Evolutionary conservation across 1,284 basidiomycete genomes (phyloP).

Genomic region (Athelia sp.): DNA sequence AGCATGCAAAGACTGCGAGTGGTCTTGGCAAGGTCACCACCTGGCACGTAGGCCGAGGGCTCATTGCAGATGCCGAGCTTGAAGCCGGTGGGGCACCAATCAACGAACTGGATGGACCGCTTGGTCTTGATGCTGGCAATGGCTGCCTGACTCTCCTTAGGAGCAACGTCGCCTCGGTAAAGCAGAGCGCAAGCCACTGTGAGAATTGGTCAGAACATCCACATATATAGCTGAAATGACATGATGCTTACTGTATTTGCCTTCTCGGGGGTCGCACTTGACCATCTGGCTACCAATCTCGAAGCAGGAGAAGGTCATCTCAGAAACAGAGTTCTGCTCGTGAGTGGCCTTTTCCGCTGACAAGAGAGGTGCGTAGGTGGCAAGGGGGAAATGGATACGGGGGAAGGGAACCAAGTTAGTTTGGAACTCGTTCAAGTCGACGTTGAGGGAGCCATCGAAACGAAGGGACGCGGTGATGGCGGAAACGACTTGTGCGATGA

Average conservation of each 20-base stretch:
- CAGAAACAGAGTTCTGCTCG: conserved; percentile 96
- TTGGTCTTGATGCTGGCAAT: conserved; percentile 96
- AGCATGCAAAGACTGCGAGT: conserved; percentile 97
- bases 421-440: conserved; percentile 98
- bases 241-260: conserved; percentile 85
- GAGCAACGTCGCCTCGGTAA: conserved; percentile 96
- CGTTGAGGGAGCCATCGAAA: conserved; percentile 97
- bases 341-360: conserved; percentile 86
- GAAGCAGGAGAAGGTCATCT: conserved; percentile 99
- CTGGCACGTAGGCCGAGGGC: conserved; percentile 85
- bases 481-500: conserved; percentile 98
- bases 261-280: conserved; percentile 92
- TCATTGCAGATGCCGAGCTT: conserved; percentile 99
- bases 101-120: conserved; percentile 94
- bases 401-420: conserved; percentile 97
- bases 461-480: conserved; percentile 96
- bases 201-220: too few species aligned
- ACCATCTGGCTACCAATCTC: conserved; percentile 99
- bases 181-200: conserved; percentile 86
- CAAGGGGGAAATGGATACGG: conserved; percentile 97
- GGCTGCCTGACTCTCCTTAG: conserved; percentile 94
- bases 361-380: conserved; percentile 93
- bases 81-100: conserved; percentile 98
- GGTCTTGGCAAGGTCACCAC: conserved; percentile 93
- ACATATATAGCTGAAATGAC: not conserved